phyloP scores from a whole-genome alignment of 2,329 filamentous ascomycete species.

The Elsinoe batatas region DNA sequence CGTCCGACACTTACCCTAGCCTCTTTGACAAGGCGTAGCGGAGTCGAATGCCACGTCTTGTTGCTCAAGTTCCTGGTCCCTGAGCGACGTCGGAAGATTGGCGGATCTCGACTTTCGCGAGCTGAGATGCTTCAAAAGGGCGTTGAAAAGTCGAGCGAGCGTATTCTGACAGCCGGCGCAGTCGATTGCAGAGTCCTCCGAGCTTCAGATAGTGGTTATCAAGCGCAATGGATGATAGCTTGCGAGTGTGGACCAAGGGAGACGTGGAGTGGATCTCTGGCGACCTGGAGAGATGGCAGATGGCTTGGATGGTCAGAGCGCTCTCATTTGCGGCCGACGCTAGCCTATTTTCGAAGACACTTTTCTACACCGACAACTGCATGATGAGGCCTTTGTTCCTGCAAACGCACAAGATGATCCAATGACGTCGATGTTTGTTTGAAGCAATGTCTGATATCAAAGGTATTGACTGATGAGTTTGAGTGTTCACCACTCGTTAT shows the following conservation, averaged over 20 bases:
- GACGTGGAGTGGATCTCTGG: neutral
- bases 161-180: neutral
- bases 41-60: neutral
- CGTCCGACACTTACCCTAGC: constrained; percentile 7
- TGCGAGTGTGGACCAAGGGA: neutral
- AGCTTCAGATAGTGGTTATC: neutral
- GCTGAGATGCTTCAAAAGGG: neutral
- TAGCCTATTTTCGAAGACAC: constrained; percentile 1
- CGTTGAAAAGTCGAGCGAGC: neutral
- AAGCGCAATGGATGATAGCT: constrained; percentile 5
- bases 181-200: neutral
- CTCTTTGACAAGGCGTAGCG: neutral
- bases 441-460: neutral
- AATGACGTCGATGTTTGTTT: constrained; percentile 1
- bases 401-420: neutral
- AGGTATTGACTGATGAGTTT: neutral
- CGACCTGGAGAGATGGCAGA: constrained; percentile 2
- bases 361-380: neutral
- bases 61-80: neutral
- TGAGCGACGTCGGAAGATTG: neutral
- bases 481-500: neutral
- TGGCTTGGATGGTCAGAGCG: constrained; percentile 6
- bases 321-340: neutral
- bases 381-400: neutral
- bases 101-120: neutral